Evolutionary conservation across 257 asterid genomes (phyloP).

Genomic region (Fraxinus pennsylvanica): DNA sequence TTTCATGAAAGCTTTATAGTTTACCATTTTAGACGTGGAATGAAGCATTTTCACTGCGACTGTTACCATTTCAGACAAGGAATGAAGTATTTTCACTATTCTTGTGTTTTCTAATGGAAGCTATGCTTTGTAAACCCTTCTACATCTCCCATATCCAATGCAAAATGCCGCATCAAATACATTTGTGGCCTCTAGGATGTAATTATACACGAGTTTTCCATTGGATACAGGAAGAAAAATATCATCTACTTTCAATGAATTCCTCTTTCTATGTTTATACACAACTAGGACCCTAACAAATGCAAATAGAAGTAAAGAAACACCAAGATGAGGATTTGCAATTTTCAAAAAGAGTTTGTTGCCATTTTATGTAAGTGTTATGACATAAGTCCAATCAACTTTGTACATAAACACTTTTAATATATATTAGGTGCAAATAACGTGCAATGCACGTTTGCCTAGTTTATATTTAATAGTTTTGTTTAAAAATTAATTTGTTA

Average conservation of each 20-base stretch:
- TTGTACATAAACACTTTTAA: no score
- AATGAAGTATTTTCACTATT: slow-evolving; percentile 9
- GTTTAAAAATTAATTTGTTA: no score
- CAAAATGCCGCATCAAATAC: no score
- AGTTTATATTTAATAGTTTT: no score
- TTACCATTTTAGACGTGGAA: not conserved
- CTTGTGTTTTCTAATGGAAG: not conserved
- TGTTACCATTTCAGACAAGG: not conserved
- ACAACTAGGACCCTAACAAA: not conserved
- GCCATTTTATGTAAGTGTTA: no score
- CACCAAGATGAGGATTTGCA: slow-evolving; percentile 4
- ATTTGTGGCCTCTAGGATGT: no score
- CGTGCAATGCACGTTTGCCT: no score
- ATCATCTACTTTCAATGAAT: not conserved
- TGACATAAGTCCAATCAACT: no score
- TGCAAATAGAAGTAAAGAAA: not conserved
- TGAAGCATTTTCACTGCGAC: slow-evolving; percentile 17
- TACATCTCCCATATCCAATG: no score
- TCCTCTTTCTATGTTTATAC: not conserved
- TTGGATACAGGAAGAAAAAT: not conserved
- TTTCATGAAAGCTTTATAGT: not conserved
- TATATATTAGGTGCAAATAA: no score
- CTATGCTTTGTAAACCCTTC: no score
- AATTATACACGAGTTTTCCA: no score
- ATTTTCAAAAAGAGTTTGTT: not conserved